phyloP scores from a whole-genome alignment of 768 basidiomycete genomes.

The Leccinum longicurvipes region DNA sequence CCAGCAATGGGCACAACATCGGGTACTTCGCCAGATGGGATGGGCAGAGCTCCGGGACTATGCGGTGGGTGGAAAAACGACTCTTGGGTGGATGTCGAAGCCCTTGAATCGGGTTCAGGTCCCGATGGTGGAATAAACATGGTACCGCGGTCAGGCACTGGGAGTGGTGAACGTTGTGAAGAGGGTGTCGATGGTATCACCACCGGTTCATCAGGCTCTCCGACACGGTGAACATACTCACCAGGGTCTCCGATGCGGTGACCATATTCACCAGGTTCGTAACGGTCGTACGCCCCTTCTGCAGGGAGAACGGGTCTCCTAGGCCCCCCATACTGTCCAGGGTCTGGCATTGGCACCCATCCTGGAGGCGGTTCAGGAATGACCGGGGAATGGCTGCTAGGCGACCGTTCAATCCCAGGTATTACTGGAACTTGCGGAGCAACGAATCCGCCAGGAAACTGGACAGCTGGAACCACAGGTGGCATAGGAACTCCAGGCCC shows the following conservation, averaged over 20 bases:
- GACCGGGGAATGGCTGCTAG: constrained; percentile 16
- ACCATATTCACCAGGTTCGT: not conserved
- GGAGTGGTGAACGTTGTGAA: constrained; percentile 16
- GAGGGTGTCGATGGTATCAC: constrained; percentile 24
- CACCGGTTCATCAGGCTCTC: constrained; percentile 16
- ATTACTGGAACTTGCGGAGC: constrained; percentile 21
- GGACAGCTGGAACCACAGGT: constrained; percentile 14
- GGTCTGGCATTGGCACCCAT: constrained; percentile 26
- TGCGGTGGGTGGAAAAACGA: constrained; percentile 14
- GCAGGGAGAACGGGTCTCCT: constrained; percentile 36
- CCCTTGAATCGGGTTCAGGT: constrained; percentile 11
- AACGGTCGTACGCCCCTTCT: constrained; percentile 18
- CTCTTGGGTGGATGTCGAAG: constrained; percentile 27
- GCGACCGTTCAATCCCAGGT: constrained; percentile 12
- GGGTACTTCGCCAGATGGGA: constrained; percentile 13
- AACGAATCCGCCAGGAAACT: constrained; percentile 23
- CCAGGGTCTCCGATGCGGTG: constrained; percentile 3
- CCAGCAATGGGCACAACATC: constrained; percentile 19
- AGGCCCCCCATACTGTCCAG: constrained; percentile 8
- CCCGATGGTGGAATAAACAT: constrained; percentile 14
- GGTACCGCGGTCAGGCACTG: constrained; percentile 14
- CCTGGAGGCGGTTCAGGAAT: constrained; percentile 21
- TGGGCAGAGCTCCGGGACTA: constrained; percentile 12
- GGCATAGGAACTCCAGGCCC: constrained; percentile 11
- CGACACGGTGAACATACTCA: constrained; percentile 3